These are phyloP conservation scores for Fusarium musae DNA, from an alignment of 2,329 filamentous ascomycete species.

Conservation along the genomic window DNA sequence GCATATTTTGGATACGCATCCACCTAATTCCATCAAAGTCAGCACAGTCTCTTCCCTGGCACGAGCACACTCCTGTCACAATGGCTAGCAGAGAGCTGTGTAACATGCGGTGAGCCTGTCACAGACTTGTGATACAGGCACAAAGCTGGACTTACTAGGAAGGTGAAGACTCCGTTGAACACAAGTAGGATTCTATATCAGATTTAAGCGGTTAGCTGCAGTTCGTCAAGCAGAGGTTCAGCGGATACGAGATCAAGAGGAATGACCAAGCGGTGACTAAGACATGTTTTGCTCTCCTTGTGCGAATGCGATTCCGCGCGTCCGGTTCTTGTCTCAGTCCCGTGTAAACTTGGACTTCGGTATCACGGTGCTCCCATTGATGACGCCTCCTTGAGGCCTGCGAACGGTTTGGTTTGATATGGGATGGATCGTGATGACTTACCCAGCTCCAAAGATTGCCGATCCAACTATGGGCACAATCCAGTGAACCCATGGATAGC, in stretches of 20 bases:
- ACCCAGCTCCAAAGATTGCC: constrained; percentile 76
- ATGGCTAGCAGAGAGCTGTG: constrained; percentile 18
- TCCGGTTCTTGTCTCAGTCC: constrained; percentile 29
- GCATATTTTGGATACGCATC: constrained; percentile 82
- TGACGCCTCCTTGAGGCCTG: constrained; percentile 7
- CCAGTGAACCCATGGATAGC: constrained; percentile 79
- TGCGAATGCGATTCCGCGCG: constrained; percentile 13
- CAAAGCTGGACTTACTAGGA: constrained; percentile 70
- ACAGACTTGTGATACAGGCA: constrained; percentile 12
- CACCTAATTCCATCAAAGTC: constrained; percentile 56
- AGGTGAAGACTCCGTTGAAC: constrained; percentile 89
- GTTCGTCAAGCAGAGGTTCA: constrained; percentile 16
- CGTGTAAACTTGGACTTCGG: not conserved
- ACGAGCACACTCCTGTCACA: constrained; percentile 23
- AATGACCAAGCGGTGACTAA: constrained; percentile 51
- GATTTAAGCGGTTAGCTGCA: constrained; percentile 43
- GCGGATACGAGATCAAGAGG: constrained; percentile 41
- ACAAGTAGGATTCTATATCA: constrained; percentile 74
- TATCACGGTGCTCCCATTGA: not conserved
- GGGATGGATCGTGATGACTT: constrained; percentile 58
- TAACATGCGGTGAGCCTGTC: constrained; percentile 23
- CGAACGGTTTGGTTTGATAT: constrained; percentile 9
- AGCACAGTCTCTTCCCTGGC: constrained; percentile 35
- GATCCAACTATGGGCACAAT: constrained; percentile 80
- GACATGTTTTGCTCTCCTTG: constrained; percentile 1